Evolutionary conservation across 192 early-diverging fungal genomes (phyloP), one percentile per base, ranked within the genome.

Genomic region (Paraglomus brasilianum): DNA sequence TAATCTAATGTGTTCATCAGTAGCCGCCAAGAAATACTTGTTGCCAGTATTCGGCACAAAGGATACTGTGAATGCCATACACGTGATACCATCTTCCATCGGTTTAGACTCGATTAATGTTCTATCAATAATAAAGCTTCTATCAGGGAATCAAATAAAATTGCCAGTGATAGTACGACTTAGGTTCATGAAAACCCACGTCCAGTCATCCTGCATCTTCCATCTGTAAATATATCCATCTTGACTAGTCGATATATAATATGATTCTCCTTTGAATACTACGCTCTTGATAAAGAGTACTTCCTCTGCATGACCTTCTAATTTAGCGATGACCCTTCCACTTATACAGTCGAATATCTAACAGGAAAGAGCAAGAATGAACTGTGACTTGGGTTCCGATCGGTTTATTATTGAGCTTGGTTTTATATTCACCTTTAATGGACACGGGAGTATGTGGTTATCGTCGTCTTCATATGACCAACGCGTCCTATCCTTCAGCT

Each of bases 41-140:
- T 98, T 98, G 22, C 94, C 95, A 2, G 92, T 92, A 70, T 93
- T 88, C 1, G 95, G 95, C 38, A 95, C 79, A 81, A 98, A 98
- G 17, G 94, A 91, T 13, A 94, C 89, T 0, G 90, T 94, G 78
- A 98, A 98, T 10, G 94, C 94, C 95, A 98, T 98, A 77, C 93
- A 95, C 2, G 93, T 96, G 17, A 90, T 77, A 17, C 89, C 91
- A 61, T 96, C 94, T 10, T 77, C 79, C 80, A 96, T 88, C 51
- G 84, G 79, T n/a, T 73, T 85, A 47, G 83, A 71, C 21, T 86
- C 85, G 22, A 88, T 59, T 15, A 93, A 75, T 56, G 84, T 82
- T 17, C 85, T 86, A 71, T 22, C 63, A 39, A 36, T 53, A 6
- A 42, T 60, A 62, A 69, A 56, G 15, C 15, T 19, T 30, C 47